Conservation (phyloP, 371 early-diverging fungal species). For the Nosema bombycis region DNA sequence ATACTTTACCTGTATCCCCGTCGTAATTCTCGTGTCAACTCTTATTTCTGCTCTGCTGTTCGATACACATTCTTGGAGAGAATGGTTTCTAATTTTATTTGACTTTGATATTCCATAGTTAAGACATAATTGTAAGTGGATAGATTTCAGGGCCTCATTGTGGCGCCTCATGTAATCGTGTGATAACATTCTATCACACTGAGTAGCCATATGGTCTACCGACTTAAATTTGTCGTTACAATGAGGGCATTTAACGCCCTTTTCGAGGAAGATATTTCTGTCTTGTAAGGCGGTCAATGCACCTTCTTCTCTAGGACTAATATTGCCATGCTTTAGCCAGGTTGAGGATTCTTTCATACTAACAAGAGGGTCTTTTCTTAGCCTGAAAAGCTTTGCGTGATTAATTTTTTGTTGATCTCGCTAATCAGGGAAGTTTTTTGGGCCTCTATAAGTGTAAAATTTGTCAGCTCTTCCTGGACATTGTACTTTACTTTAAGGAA, state of each 20-base stretch:
- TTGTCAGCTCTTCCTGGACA: neutral
- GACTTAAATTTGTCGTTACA: too few species aligned
- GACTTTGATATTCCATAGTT: constrained; percentile 2
- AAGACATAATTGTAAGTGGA: neutral
- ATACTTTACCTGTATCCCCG: too few species aligned
- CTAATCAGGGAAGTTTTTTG: neutral
- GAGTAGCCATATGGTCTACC: neutral
- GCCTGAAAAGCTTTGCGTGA: neutral
- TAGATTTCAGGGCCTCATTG: constrained; percentile 2
- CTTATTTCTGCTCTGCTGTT: too few species aligned
- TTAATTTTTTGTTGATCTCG: neutral
- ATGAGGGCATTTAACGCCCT: neutral
- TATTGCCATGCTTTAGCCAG: neutral
- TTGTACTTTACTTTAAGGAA: neutral
- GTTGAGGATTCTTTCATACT: neutral
- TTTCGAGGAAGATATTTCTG: neutral
- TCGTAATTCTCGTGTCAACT: too few species aligned
- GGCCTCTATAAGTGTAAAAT: neutral
- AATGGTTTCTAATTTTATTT: too few species aligned
- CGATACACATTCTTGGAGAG: constrained; percentile 3
- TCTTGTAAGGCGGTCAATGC: neutral
- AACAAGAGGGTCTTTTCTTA: neutral
- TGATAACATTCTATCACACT: constrained; percentile 4
- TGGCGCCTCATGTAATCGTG: neutral
- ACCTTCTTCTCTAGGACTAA: neutral